phyloP scores from a whole-genome alignment of 129 eudicot genomes.

The Helianthus annuus region DNA sequence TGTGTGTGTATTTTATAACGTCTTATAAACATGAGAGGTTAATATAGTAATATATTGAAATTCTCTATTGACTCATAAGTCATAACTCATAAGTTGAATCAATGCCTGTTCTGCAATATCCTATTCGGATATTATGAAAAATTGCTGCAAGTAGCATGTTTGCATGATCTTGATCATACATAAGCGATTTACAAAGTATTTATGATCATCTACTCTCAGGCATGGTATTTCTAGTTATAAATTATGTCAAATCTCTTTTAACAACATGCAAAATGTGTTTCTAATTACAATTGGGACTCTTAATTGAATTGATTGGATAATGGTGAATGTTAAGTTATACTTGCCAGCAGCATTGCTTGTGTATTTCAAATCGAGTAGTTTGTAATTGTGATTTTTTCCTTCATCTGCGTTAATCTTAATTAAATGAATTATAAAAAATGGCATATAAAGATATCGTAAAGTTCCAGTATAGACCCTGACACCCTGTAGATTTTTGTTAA shows the following conservation, averaged over 20 bases:
- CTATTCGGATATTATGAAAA: not conserved
- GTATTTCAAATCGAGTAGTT: not conserved
- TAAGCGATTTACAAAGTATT: constrained; percentile 8
- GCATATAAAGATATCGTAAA: not conserved
- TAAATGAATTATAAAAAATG: not conserved
- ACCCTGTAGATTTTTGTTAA: not conserved
- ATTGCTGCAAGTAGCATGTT: constrained; percentile 1
- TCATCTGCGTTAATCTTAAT: not conserved
- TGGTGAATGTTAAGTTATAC: not conserved
- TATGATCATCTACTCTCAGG: not conserved
- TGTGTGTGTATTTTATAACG: not conserved
- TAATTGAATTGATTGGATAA: not conserved
- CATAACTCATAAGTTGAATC: not conserved
- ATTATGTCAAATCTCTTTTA: not conserved
- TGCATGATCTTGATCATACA: not conserved
- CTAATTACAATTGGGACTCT: not conserved
- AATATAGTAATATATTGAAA: not conserved
- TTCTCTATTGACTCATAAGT: not conserved
- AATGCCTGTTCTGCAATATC: not conserved
- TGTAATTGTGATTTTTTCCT: not conserved
- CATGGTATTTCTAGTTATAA: constrained; percentile 1
- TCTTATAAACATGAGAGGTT: not conserved
- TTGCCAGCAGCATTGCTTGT: not conserved
- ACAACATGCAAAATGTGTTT: constrained; percentile 1
- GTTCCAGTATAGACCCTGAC: not conserved